Base-by-base conservation (phyloP, 2,329 filamentous ascomycete species). In the Aureobasidium sp. region DNA sequence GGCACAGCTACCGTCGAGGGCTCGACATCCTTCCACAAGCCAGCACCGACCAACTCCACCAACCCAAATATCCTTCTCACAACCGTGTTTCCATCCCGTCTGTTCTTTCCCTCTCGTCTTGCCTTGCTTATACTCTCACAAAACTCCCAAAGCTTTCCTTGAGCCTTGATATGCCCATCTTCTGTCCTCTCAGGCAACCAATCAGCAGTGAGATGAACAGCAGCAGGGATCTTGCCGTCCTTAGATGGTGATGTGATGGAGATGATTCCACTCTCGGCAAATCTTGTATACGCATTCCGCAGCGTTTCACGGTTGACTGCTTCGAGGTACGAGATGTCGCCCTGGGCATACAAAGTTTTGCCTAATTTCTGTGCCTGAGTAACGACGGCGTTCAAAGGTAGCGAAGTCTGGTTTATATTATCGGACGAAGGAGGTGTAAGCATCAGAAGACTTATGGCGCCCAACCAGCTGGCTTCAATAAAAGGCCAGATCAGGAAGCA, bases 401-500 rank as follows among this genome's bases (percentile, higher is more conserved):
- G 81, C 90, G 91, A 97, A 17, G 51, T 39, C 15, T 64, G 55
- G 9, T 60, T 64, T 49, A 44, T 37, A 9, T 49, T 60, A 41
- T 49, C 62, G 37, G 53, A 58, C 11, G n/a, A 37, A 0, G 90
- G 91, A 1, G 92, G 91, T 0, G 90, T 88, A 15, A 97, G 81
- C 48, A 93, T 92, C 79, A 96, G 87, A 0, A 97, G 79, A 0
- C 89, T 91, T 0, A 97, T 88, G 0, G 91, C 89, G 12, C 91
- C 92, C 1, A 99, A 82, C 94, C 94, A 99, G 58, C 84, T 88
- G 0, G 92, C 89, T 75, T 99, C 94, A 67, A 97, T 92, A 68
- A 99, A 99, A 0, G 94, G 94, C 94, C 94, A 99, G 66, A 99
- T 91, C 22, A 99, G 78, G 80, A 97, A 99, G 77, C 93, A 97